These are phyloP conservation scores for Fusarium sp. DNA, from an alignment of 2,329 filamentous ascomycete genomes.

Conservation along the genomic window DNA sequence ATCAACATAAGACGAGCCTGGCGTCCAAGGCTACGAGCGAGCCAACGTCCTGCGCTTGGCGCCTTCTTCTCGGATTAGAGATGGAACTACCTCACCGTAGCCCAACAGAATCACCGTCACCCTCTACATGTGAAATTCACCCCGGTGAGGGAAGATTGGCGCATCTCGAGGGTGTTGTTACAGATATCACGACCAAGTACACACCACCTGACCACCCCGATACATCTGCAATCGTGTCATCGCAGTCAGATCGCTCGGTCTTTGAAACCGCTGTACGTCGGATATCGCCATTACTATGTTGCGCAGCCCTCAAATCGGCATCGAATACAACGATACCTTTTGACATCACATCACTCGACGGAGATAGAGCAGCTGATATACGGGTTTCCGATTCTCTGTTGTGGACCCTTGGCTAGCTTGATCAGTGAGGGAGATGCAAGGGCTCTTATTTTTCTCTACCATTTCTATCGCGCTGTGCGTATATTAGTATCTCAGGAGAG, in stretches of 20 bases:
- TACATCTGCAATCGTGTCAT: not conserved
- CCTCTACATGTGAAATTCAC: no score
- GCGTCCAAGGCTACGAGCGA: not conserved
- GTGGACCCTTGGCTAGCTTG: not conserved
- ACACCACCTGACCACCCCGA: not conserved
- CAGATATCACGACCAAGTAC: not conserved
- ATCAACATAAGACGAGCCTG: accelerated
- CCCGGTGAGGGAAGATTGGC: not conserved
- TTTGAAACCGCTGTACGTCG: not conserved
- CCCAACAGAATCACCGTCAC: not conserved
- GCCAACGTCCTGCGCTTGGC: not conserved
- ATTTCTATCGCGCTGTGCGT: not conserved
- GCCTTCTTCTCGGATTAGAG: not conserved
- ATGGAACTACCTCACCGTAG: not conserved
- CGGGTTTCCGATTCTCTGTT: not conserved
- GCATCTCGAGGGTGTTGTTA: not conserved
- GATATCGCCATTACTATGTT: not conserved
- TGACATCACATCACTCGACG: accelerated
- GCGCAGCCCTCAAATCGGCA: accelerated
- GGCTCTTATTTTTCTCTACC: not conserved
- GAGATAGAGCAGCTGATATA: not conserved
- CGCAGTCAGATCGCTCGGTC: not conserved
- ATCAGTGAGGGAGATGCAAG: not conserved
- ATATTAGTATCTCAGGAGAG: accelerated
- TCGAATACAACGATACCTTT: accelerated